These are phyloP conservation scores for Pisolithus thermaeus DNA, from an alignment of 1,284 basidiomycete genomes.

Conservation along the genomic window DNA sequence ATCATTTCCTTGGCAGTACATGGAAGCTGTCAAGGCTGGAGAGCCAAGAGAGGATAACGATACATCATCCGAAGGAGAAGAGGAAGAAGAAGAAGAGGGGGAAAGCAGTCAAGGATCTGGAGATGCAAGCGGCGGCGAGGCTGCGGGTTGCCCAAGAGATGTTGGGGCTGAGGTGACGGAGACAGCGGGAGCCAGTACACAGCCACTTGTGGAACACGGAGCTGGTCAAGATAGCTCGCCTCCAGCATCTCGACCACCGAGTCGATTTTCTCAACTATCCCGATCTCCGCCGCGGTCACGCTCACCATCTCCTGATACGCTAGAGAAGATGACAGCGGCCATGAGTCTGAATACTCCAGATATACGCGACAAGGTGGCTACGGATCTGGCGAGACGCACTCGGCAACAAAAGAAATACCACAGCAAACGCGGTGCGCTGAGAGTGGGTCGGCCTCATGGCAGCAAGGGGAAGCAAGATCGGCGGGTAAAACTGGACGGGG, in stretches of 20 bases:
- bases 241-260: constrained; percentile 19
- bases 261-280: constrained; percentile 27
- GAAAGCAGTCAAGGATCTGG: constrained; percentile 19
- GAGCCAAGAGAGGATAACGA: constrained; percentile 29
- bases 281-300: constrained; percentile 46
- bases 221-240: constrained; percentile 23
- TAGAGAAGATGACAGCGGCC: constrained; percentile 31
- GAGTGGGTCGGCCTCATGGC: constrained; percentile 70
- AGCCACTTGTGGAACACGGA: neutral
- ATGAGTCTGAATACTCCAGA: constrained; percentile 23
- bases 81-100: constrained; percentile 28
- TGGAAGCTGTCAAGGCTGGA: constrained; percentile 52
- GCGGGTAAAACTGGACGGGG: constrained; percentile 56
- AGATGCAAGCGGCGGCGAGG: constrained; percentile 14
- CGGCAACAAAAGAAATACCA: constrained; percentile 70
- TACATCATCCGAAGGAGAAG: constrained; percentile 19
- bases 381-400: constrained; percentile 60
- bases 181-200: neutral
- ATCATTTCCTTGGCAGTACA: constrained; percentile 44
- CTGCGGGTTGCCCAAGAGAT: constrained; percentile 8
- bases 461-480: constrained; percentile 81
- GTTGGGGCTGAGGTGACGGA: neutral
- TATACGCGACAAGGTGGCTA: constrained; percentile 55
- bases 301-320: constrained; percentile 32
- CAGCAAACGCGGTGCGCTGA: constrained; percentile 57